Evolutionary conservation across 257 asterid species (phyloP), one percentile per base, ranked within the genome.

Genomic region (Datura wrightii): DNA sequence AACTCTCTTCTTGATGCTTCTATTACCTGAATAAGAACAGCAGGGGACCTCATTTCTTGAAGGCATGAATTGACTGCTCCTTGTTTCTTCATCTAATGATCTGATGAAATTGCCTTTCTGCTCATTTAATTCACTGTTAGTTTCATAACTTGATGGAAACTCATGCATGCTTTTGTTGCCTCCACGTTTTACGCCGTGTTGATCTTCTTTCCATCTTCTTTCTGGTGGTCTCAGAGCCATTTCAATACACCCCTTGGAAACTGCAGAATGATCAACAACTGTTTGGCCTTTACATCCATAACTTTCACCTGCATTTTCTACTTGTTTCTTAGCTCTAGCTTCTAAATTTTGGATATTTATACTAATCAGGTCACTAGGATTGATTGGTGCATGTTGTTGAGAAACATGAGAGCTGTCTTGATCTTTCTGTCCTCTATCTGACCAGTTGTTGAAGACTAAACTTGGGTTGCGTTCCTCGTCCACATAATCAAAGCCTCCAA

Each of bases 1-100:
- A 80, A 94, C 97, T 90, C 98, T 93, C 89, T 90, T 94, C 87
- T 84, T 90, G 81, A 86, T 85, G 3, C 86, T 85, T 74, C 62
- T 79, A 72, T 39, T 76, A 79, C 81, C 63, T 74, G 74, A 70
- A 84, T 84, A 54, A 5, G 88, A 72, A 65, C 85, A 83, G 41
- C 79, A 82, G 53, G 84, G 80, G 65, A 85, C 67, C 58, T 85
- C 87, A 16, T 80, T 36, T 87, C 54, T 83, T 14, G 79, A 52
- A 59, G 42, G 48, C 66, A 79, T 63, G 54, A 60, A 31, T 34
- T 84, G 86, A 66, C 56, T 8, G 42, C 34, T 72, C 34, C 76
- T 54, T 36, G 9, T 63, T 54, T 80, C 78, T 41, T 55, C 84
- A 71, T 89, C 85, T 60, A 85, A 70, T 54, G 4, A 39, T 39